Evolutionary conservation across 768 basidiomycete genomes (phyloP).

Genomic region (Lentinus tigrinus): DNA sequence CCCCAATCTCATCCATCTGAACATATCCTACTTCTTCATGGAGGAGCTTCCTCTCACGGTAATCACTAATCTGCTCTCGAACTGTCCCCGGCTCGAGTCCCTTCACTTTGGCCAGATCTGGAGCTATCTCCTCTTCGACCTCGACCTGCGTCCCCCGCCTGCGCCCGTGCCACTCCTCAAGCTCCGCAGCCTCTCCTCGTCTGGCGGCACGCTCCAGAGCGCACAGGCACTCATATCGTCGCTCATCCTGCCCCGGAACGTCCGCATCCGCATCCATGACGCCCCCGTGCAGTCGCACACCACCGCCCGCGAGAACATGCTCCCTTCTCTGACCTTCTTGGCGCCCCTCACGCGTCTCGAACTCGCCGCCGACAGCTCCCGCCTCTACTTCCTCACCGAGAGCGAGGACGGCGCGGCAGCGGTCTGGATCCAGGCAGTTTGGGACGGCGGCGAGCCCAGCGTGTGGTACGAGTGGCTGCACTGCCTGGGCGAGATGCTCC

Average conservation of each 20-base stretch:
- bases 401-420: neutral
- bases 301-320: neutral
- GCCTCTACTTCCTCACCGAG: neutral
- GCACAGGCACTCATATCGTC: neutral
- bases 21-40: conserved; percentile 6
- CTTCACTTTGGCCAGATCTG: neutral
- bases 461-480: neutral
- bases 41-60: conserved; percentile 1
- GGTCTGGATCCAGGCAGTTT: neutral
- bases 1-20: neutral
- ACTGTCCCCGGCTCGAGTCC: neutral
- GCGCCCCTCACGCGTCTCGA: neutral
- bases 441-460: neutral
- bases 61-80: neutral
- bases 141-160: neutral
- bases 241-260: neutral
- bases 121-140: neutral
- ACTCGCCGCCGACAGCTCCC: neutral
- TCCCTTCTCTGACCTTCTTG: neutral
- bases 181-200: neutral
- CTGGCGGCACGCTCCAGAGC: neutral
- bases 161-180: neutral
- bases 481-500: neutral
- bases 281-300: neutral
- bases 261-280: neutral